phyloP scores from a whole-genome alignment of 768 basidiomycete genomes.

The Trametes punicea region DNA sequence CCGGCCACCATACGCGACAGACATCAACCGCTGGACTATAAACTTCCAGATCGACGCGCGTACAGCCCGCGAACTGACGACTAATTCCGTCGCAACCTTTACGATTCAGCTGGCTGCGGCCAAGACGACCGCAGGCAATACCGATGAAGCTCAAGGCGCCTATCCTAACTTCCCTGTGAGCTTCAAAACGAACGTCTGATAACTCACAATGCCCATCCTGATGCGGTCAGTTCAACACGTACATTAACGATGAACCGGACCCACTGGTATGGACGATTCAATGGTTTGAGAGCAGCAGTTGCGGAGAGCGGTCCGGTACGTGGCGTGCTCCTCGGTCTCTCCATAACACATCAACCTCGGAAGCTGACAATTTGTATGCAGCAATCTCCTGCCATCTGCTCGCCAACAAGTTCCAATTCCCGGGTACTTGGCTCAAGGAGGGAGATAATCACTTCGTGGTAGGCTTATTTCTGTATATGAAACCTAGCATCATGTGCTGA shows the following conservation, averaged over 20 bases:
- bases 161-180: conserved; percentile 20
- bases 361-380: neutral
- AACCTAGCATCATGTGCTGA: neutral
- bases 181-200: too few species aligned
- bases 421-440: conserved; percentile 21
- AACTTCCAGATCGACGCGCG: conserved; percentile 23
- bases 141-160: conserved; percentile 18
- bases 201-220: too few species aligned
- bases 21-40: conserved; percentile 26
- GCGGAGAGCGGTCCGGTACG: conserved; percentile 28
- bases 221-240: conserved; percentile 14
- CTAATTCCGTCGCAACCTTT: conserved; percentile 20
- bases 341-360: too few species aligned
- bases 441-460: conserved; percentile 26
- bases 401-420: conserved; percentile 24
- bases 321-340: neutral
- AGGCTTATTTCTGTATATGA: neutral
- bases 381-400: conserved; percentile 28
- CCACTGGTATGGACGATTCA: conserved; percentile 21
- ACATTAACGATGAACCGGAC: conserved; percentile 11
- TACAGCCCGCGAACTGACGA: conserved; percentile 5
- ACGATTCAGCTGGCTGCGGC: conserved; percentile 30
- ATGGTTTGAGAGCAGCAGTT: conserved; percentile 27
- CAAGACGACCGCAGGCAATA: conserved; percentile 29
- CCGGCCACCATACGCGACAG: neutral